Evolutionary conservation across 106 monocot species (phyloP).

Genomic region (Dendrobium chrysotoxum): DNA sequence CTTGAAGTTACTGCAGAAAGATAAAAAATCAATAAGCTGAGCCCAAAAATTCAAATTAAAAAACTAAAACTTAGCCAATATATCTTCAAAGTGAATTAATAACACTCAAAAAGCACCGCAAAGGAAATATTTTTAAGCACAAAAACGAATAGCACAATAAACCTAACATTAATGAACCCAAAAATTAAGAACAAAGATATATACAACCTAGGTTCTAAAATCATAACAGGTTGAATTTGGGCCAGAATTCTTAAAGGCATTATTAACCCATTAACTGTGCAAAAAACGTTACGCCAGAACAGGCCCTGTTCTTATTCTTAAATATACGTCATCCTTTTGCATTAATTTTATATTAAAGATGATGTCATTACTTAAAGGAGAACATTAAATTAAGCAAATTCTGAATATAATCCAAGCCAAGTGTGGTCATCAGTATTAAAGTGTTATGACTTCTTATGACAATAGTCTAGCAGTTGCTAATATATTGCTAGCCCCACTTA

Average conservation of each 20-base stretch:
- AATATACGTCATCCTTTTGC: background rate
- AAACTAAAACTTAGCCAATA: no score
- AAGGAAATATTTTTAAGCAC: no score
- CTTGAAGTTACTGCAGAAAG: no score
- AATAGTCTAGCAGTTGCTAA: background rate
- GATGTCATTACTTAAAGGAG: background rate
- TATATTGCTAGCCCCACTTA: background rate
- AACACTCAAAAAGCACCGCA: no score
- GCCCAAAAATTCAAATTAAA: no score
- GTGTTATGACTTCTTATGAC: background rate
- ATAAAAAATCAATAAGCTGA: no score
- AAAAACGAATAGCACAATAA: no score
- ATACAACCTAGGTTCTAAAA: background rate
- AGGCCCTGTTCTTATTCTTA: background rate
- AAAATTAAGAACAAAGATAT: background rate
- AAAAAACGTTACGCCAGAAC: background rate
- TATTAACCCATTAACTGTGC: background rate
- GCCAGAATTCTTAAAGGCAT: background rate
- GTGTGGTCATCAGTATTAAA: background rate
- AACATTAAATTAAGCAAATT: background rate
- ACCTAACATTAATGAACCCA: no score
- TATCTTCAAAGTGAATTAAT: no score
- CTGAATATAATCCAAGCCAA: background rate
- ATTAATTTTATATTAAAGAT: background rate
- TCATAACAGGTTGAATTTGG: background rate